These are phyloP conservation scores for Leptographium procerum DNA, from an alignment of 2,329 filamentous ascomycete genomes.

Conservation along the genomic window DNA sequence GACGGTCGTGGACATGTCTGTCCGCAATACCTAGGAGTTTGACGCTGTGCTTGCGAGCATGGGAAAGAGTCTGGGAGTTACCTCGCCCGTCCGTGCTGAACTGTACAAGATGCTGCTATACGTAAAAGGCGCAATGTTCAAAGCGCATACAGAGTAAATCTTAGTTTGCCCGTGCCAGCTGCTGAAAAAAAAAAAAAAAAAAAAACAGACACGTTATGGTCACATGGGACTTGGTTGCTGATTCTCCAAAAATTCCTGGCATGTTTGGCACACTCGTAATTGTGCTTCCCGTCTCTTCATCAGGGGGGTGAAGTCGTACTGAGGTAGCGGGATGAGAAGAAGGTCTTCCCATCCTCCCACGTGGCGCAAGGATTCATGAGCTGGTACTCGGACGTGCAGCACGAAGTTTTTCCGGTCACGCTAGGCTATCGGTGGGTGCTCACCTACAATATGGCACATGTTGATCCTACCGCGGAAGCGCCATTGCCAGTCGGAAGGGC, in stretches of 20 bases:
- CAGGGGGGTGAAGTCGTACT: slow-evolving; percentile 30
- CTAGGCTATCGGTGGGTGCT: slow-evolving; percentile 33
- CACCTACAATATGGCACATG: slow-evolving; percentile 35
- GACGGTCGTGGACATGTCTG: slow-evolving; percentile 24
- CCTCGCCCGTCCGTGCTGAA: slow-evolving; percentile 16
- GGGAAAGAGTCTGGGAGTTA: slow-evolving; percentile 18
- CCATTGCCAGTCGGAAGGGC: neutral
- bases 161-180: neutral
- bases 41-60: slow-evolving; percentile 17
- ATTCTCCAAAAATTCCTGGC: slow-evolving; percentile 28
- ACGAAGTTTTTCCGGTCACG: slow-evolving; percentile 30
- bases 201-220: neutral
- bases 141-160: slow-evolving; percentile 28
- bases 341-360: slow-evolving; percentile 14
- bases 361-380: slow-evolving; percentile 15
- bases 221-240: neutral
- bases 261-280: slow-evolving; percentile 37
- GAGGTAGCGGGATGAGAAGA: slow-evolving; percentile 20
- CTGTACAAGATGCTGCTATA: slow-evolving; percentile 33
- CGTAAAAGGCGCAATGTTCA: slow-evolving; percentile 34
- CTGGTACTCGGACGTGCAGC: slow-evolving; percentile 38
- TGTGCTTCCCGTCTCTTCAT: slow-evolving; percentile 32
- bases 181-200: too few species aligned
- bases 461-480: neutral
- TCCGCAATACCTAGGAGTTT: slow-evolving; percentile 29